phyloP scores from a whole-genome alignment of 768 basidiomycete species.

The Suillus lakei region DNA sequence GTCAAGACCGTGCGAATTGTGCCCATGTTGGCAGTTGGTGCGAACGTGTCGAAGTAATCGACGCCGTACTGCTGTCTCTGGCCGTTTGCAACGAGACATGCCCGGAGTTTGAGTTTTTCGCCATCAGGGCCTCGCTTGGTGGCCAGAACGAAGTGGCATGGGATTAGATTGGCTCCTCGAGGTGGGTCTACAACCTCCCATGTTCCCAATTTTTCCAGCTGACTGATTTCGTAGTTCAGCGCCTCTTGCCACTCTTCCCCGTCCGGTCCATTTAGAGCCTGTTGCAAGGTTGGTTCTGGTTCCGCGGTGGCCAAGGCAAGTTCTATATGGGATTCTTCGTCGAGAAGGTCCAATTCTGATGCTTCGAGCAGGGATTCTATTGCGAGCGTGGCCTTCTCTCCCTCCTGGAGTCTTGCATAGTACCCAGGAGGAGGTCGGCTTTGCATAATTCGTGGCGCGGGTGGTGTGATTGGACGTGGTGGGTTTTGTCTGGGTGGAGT shows the following conservation, averaged over 20 bases:
- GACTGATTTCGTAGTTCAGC: constrained; percentile 16
- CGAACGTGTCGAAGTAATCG: constrained; percentile 29
- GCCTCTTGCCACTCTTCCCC: constrained; percentile 5
- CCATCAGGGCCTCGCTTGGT: background rate
- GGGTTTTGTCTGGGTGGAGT: background rate
- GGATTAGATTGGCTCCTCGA: constrained; percentile 30
- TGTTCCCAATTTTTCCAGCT: constrained; percentile 25
- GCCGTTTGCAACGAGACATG: background rate
- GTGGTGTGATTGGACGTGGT: too few relatives aligned
- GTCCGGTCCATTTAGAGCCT: constrained; percentile 8
- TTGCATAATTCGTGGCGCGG: too few relatives aligned
- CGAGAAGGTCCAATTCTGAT: background rate
- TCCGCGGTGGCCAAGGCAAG: background rate
- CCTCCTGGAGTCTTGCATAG: background rate
- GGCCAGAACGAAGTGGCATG: constrained; percentile 11
- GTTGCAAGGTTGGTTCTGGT: background rate
- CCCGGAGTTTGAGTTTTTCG: background rate
- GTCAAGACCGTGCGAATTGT: constrained; percentile 14
- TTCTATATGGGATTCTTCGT: background rate
- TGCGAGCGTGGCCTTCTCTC: background rate
- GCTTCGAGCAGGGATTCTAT: background rate
- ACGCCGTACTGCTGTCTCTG: background rate
- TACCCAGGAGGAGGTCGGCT: background rate
- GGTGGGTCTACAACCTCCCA: constrained; percentile 34
- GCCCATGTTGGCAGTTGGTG: constrained; percentile 4